phyloP scores from a whole-genome alignment of 129 eudicot species.

The Logfia minima region DNA sequence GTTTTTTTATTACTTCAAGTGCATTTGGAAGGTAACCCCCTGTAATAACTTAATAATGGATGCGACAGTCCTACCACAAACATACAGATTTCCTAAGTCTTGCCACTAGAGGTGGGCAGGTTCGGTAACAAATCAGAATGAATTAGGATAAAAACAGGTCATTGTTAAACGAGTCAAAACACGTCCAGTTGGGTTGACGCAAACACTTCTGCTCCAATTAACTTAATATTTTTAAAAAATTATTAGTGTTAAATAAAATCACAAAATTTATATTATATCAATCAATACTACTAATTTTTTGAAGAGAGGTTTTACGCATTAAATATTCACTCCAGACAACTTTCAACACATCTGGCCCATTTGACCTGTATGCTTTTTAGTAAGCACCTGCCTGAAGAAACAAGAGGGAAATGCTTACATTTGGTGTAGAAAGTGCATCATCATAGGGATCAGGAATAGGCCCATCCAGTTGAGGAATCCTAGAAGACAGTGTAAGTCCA shows the following conservation, averaged over 20 bases:
- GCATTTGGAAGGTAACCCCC: neutral
- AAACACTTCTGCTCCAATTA: neutral
- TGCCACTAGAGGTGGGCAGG: neutral
- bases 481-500: conserved; percentile 41
- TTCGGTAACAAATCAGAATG: neutral
- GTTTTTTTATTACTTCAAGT: neutral
- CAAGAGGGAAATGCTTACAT: conserved; percentile 44
- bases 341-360: neutral
- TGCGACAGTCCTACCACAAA: neutral
- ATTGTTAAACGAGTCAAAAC: neutral
- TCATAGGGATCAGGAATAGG: conserved; percentile 96
- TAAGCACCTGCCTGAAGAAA: neutral
- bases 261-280: too few relatives aligned
- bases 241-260: neutral
- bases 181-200: neutral
- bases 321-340: neutral
- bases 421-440: conserved; percentile 95
- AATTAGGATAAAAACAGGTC: neutral
- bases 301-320: too few relatives aligned
- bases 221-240: neutral
- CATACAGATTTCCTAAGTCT: neutral
- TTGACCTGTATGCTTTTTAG: neutral
- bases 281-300: too few relatives aligned
- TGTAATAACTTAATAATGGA: neutral
- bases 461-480: conserved; percentile 91